These are phyloP conservation scores for Forsythia viridissima DNA, from an alignment of 257 asterid species.

Conservation along the genomic window DNA sequence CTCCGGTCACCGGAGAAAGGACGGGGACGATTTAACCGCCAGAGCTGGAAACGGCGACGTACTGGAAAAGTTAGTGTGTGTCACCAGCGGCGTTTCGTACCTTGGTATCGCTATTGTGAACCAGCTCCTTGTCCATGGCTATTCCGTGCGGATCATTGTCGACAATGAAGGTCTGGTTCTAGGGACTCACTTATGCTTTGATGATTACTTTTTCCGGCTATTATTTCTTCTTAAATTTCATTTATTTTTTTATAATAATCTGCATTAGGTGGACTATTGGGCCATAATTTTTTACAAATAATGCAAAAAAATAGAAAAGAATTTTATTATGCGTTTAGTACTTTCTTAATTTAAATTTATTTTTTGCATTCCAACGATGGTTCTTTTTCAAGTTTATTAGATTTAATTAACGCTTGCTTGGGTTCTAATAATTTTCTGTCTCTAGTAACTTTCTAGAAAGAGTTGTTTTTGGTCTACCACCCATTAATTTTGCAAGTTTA, in stretches of 20 bases:
- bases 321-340: background rate
- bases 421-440: background rate
- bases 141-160: constrained; percentile 80
- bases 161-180: constrained; percentile 70
- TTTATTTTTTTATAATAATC: background rate
- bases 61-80: constrained; percentile 64
- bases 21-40: constrained; percentile 34
- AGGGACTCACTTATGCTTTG: background rate
- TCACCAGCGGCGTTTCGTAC: constrained; percentile 91
- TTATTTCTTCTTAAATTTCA: background rate
- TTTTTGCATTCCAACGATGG: no score
- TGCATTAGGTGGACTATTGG: background rate
- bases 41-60: constrained; percentile 38
- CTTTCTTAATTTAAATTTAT: no score
- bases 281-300: background rate
- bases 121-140: constrained; percentile 79
- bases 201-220: background rate
- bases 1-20: constrained; percentile 61
- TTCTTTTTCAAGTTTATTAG: no score
- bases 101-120: constrained; percentile 80
- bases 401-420: no score
- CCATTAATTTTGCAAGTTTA: background rate
- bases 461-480: background rate
- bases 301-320: background rate
- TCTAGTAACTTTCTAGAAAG: background rate